Conservation (phyloP, 805 yeast genomes). For the Candida sanyiensis region DNA sequence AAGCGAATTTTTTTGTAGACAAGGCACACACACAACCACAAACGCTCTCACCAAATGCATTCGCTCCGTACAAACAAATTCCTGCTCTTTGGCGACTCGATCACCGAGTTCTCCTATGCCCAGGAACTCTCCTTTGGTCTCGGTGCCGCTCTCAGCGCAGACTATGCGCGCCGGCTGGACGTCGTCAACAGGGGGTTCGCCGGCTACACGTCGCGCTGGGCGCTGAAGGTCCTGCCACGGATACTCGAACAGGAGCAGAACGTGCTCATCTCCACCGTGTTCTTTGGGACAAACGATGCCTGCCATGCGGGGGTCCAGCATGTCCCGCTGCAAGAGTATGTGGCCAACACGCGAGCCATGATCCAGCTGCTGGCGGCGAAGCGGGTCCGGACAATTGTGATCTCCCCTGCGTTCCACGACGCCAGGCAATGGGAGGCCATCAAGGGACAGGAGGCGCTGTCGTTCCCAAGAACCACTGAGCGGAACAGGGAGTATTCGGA, state of each 20-base stretch:
- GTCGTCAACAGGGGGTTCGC: conserved; percentile 67
- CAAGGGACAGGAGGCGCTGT: conserved; percentile 28
- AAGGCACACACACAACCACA: no score
- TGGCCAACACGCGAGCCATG: conserved; percentile 41
- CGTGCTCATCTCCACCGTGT: conserved; percentile 46
- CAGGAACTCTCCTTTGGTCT: conserved; percentile 36
- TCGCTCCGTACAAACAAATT: conserved; percentile 34
- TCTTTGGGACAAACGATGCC: conserved; percentile 81
- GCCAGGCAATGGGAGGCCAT: conserved; percentile 34
- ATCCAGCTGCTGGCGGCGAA: conserved; percentile 34
- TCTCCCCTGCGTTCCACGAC: conserved; percentile 61
- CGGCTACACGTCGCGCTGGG: conserved; percentile 72
- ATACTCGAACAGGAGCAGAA: conserved; percentile 46
- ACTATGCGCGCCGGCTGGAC: conserved; percentile 60
- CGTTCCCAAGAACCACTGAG: conserved; percentile 42
- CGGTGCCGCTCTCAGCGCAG: conserved; percentile 44
- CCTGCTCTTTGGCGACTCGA: conserved; percentile 65
- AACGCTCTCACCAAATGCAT: no score
- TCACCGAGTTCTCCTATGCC: conserved; percentile 49
- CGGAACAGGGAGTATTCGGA: conserved; percentile 45
- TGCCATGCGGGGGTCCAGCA: conserved; percentile 38
- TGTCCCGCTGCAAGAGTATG: conserved; percentile 47
- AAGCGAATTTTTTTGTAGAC: no score
- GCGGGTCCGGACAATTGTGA: conserved; percentile 47
- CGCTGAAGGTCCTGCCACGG: conserved; percentile 41